Evolutionary conservation across 305 asterid genomes (phyloP), one percentile per base, ranked within the genome.

Genomic region (Fraxinus ornus): DNA sequence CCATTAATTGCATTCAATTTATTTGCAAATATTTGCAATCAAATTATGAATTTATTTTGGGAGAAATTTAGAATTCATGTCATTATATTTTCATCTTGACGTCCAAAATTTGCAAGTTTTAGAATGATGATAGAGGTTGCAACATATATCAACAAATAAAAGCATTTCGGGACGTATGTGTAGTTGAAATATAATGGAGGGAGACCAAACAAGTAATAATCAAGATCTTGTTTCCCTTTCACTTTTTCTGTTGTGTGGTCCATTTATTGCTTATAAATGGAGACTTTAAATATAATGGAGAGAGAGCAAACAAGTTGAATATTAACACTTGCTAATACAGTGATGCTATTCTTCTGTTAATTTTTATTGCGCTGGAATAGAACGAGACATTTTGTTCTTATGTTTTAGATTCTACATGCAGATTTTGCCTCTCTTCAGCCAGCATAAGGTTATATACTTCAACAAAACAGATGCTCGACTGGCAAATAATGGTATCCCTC

Each of bases 401-500:
- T 62, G 60, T 60, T 81, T 52, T 30, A 30, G 86, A 74, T 82
- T 32, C 60, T 52, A 86, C 52, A 19, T 90, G 90, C 95, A 97
- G 98, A 92, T 97, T 86, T 86, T 95, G 81, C 99, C 99, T 72
- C 92, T 95, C 81, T 97, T 89, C 89, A 91, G 84, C 70, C 88
- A 90, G 89, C 90, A 95, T 90, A 90, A 92, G 89, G 95, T 95
- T 86, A 87, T 97, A 87, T 98, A 91, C 90, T 97, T 97, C 89
- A 95, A 95, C 88, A 92, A 90, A 87, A 97, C 98, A 73, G 98
- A 97, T 89, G 64, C 98, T 9, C 92, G 99, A 47, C 88, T 97
- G 62, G 96, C 97, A 72, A 97, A 97, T 91, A 97, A 95, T 83
- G 98, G 98, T 79, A 89, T 97, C 30, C 84, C 97, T 79, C 85